phyloP scores from a whole-genome alignment of 192 early-diverging fungal species.

The Powellomyces hirtus region DNA sequence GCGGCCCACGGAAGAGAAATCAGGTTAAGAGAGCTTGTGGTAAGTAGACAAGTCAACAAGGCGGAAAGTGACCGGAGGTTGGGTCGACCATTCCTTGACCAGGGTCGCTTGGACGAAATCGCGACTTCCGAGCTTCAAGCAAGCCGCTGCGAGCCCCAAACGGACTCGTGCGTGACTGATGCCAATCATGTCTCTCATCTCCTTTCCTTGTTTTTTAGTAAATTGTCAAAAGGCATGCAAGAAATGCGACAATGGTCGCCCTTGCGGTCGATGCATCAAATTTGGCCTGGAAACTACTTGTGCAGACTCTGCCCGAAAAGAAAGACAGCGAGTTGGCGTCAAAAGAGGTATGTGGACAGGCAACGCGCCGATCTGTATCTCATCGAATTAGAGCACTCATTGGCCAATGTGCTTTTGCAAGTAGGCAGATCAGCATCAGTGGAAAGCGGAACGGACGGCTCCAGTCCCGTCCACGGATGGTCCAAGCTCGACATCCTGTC shows the following conservation, averaged over 20 bases:
- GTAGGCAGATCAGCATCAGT: not conserved
- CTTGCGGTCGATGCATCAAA: constrained; percentile 77
- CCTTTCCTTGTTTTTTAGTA: constrained; percentile 19
- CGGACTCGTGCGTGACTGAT: not conserved
- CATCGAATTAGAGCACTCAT: not conserved
- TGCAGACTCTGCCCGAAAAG: constrained; percentile 74
- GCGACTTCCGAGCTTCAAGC: not conserved
- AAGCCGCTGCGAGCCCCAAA: not conserved
- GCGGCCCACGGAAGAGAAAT: constrained; percentile 62
- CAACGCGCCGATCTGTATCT: constrained; percentile 16
- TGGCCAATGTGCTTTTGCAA: not conserved
- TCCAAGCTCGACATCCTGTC: constrained; percentile 34
- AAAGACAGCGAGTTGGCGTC: constrained; percentile 53
- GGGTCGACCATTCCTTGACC: not conserved
- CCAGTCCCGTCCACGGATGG: constrained; percentile 8
- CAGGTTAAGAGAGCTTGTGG: constrained; percentile 91
- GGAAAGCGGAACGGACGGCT: not conserved
- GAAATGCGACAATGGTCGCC: constrained; percentile 81
- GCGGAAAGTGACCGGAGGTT: not conserved
- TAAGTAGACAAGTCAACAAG: constrained; percentile 30
- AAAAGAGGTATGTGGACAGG: constrained; percentile 82
- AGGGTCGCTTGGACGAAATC: not conserved
- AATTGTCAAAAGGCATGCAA: constrained; percentile 90
- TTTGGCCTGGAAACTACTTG: constrained; percentile 70
- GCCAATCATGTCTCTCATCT: not conserved